These are phyloP conservation scores for Mycena venus DNA, from an alignment of 768 basidiomycete genomes.

Conservation along the genomic window DNA sequence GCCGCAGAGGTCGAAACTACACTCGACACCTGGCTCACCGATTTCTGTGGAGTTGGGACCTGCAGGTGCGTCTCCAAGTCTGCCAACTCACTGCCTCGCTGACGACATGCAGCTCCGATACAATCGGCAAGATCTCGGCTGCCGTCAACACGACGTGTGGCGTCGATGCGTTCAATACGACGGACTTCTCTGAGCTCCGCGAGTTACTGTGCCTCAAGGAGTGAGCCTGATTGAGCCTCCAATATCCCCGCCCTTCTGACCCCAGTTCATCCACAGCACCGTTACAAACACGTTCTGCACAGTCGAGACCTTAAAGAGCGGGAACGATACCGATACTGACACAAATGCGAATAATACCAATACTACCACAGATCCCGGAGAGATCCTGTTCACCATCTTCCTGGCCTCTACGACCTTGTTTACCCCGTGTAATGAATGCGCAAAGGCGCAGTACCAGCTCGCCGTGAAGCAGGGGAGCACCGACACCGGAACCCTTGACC, in stretches of 20 bases:
- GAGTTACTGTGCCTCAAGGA: constrained; percentile 4
- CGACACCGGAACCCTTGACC: background rate
- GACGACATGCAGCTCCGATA: background rate
- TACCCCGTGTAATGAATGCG: background rate
- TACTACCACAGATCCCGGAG: background rate
- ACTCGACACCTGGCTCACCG: background rate
- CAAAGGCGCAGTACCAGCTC: constrained; percentile 9
- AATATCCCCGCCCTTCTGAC: background rate
- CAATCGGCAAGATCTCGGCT: background rate
- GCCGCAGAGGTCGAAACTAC: background rate
- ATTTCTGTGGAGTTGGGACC: constrained; percentile 5
- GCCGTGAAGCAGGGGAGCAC: background rate
- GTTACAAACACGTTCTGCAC: background rate
- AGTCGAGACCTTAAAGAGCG: background rate
- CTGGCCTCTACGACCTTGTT: background rate
- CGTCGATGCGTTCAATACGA: background rate
- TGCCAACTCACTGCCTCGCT: background rate
- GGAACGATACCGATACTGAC: background rate
- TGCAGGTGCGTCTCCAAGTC: background rate
- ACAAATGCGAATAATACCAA: background rate
- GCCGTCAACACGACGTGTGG: background rate
- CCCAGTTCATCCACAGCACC: background rate
- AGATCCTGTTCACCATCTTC: background rate
- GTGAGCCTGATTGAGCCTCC: background rate
- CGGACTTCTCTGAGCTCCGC: background rate